Evolutionary conservation across 768 basidiomycete genomes (phyloP).

Genomic region (Suillus tomentosus): DNA sequence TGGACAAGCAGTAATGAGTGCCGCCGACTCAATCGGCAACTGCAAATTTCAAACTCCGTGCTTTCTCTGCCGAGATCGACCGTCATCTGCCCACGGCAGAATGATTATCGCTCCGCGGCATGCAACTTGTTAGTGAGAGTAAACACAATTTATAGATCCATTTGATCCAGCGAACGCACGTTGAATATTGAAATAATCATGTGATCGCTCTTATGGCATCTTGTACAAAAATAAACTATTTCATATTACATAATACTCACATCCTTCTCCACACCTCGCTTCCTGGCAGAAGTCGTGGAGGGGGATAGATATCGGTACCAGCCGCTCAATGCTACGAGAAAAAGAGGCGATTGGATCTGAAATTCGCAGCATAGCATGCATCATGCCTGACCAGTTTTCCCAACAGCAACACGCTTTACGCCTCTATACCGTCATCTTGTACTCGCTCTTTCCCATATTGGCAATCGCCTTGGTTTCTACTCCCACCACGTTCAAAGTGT

Average conservation of each 20-base stretch:
- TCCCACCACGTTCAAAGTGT: not conserved
- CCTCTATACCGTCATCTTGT: not conserved
- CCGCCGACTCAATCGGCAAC: no score
- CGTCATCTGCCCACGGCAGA: no score
- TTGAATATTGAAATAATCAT: no score
- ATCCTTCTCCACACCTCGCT: not conserved
- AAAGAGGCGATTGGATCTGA: not conserved
- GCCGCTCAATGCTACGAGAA: not conserved
- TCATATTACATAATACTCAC: not conserved
- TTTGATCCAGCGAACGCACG: no score
- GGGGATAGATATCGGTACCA: not conserved
- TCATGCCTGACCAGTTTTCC: not conserved
- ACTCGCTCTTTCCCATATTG: not conserved
- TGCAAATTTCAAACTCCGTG: no score
- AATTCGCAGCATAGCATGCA: not conserved
- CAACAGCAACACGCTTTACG: not conserved
- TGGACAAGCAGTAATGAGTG: no score
- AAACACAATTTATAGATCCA: no score
- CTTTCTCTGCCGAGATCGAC: no score
- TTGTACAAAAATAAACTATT: not conserved
- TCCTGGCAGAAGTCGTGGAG: not conserved
- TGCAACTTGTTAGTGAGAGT: no score
- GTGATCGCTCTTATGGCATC: not conserved
- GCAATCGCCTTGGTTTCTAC: conserved; percentile 2
- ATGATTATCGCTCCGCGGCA: no score